A percentile compares a stretch with the other conserved stretches of the same genome.
These are phyloP conservation scores for Sclerotinia sclerotiorum DNA, from an alignment of 2,329 filamentous ascomycete species.

Conservation along the genomic window DNA sequence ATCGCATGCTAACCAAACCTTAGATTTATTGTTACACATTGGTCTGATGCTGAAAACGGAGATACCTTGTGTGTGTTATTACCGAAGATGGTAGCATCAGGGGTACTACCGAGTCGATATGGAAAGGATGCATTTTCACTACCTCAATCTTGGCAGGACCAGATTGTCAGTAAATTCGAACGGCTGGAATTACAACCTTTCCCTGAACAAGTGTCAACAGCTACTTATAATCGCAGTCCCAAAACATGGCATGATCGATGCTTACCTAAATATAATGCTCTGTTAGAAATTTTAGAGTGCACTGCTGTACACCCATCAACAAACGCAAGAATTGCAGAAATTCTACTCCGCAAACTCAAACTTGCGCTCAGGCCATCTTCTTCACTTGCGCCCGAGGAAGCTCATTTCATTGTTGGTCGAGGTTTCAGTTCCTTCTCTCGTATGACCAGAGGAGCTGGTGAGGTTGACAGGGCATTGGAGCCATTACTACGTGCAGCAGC, in stretches of 20 bases:
- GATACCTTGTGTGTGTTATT: conserved; percentile 68
- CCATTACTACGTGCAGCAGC: conserved; percentile 65
- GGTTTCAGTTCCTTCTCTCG: conserved; percentile 72
- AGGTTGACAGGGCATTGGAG: conserved; percentile 61
- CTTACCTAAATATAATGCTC: conserved; percentile 65
- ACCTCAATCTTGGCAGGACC: conserved; percentile 69
- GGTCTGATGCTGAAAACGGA: conserved; percentile 65
- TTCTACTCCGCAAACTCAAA: conserved; percentile 65
- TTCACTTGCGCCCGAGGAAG: conserved; percentile 59
- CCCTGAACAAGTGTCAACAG: conserved; percentile 56
- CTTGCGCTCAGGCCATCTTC: conserved; percentile 62
- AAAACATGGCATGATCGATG: conserved; percentile 62
- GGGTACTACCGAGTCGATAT: conserved; percentile 53
- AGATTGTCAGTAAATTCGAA: conserved; percentile 70
- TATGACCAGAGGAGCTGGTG: conserved; percentile 59
- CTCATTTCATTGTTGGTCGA: conserved; percentile 71
- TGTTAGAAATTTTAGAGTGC: conserved; percentile 62
- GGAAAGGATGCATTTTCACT: conserved; percentile 56
- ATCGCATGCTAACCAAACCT: conserved; percentile 30
- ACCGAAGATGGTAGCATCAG: conserved; percentile 60
- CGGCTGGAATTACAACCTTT: conserved; percentile 63
- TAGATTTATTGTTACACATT: conserved; percentile 74
- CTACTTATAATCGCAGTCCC: conserved; percentile 58
- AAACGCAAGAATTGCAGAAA: conserved; percentile 63
- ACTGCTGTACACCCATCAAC: conserved; percentile 66